Percentiles rank a stretch among this genome's conserved stretches.
Conservation (phyloP, 164 flowering plant species). For the Paratinospora sagittata region DNA sequence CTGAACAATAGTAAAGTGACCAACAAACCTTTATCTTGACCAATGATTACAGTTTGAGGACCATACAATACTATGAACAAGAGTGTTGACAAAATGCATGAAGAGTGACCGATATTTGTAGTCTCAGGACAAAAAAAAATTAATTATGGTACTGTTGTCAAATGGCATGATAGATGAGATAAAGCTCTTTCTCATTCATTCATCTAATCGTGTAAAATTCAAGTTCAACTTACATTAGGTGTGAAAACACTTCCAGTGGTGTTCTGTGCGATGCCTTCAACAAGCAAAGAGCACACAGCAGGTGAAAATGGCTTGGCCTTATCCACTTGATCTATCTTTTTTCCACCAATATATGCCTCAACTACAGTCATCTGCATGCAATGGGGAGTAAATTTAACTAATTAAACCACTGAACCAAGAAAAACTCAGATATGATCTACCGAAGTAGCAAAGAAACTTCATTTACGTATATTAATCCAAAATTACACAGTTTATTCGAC, state of each 20-base stretch:
- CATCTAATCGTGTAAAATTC: too few species aligned
- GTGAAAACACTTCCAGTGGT: conserved; percentile 75
- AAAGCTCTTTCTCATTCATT: not conserved
- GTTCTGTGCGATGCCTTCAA: conserved; percentile 86
- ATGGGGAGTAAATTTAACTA: not conserved
- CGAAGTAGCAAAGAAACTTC: not conserved
- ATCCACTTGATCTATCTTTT: conserved; percentile 47
- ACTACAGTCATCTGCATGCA: conserved; percentile 94
- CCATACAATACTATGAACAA: too few species aligned
- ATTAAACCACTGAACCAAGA: not conserved
- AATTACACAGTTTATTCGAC: too few species aligned
- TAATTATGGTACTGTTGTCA: too few species aligned
- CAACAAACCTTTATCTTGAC: too few species aligned
- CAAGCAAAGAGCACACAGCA: conserved; percentile 37
- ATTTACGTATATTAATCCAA: not conserved
- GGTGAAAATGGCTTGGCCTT: conserved; percentile 38
- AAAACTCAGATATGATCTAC: not conserved
- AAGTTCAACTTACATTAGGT: conserved; percentile 51
- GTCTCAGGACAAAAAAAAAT: not conserved
- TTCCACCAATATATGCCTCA: conserved; percentile 60
- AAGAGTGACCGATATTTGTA: too few species aligned
- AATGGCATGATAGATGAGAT: not conserved
- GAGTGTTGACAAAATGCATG: too few species aligned
- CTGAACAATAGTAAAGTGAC: too few species aligned
- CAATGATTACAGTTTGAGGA: too few species aligned